Evolutionary conservation across 1,139 yeast species (phyloP), one percentile per base, ranked within the genome.

Genomic region (Sugiyamaella sp.): DNA sequence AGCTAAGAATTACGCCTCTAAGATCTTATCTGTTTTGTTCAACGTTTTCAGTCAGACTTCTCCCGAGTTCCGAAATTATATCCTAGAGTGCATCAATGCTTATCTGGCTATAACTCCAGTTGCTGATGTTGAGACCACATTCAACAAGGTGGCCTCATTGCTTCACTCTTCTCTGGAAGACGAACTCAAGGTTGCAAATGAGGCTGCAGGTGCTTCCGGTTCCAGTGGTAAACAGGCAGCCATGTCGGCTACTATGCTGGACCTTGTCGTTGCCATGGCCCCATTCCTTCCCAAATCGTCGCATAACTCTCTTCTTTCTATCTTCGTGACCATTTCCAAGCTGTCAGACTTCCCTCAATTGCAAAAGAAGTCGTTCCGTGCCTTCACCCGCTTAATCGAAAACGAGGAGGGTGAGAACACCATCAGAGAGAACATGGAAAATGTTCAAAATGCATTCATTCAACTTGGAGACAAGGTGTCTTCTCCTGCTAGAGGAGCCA

Each of bases 321-420:
- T 93, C 52, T 89, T 93, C 72, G 81, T 85, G 47, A 75, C 82
- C 35, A 84, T 95, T 2, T 84, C 89, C 37, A 66, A 78, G 14
- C 75, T 79, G 27, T 70, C 74, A 46, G 84, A 87, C 58, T 70
- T 65, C 40, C 82, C 89, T 25, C 79, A 85, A 63, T 75, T 89
- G 63, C 99, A 95, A 72, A 91, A 91, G 73, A 83, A 97, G 74
- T 82, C 96, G 1, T 93, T 90, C 72, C 81, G 97, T 71, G 85
- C 91, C 39, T 74, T 93, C 56, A 72, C 86, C 19, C 84, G 81
- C 58, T 72, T 93, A 59, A 75, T 84, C 46, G 96, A 89, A 67
- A 74, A 85, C 19, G 86, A 84, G 43, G 66, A 68, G n/a, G 95
- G 96, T 48, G 72, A 75, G 44, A 68, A 70, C 21, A 32, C 77